Conservation (phyloP, 257 asterid species). For the Paraleonurus japonicus region DNA sequence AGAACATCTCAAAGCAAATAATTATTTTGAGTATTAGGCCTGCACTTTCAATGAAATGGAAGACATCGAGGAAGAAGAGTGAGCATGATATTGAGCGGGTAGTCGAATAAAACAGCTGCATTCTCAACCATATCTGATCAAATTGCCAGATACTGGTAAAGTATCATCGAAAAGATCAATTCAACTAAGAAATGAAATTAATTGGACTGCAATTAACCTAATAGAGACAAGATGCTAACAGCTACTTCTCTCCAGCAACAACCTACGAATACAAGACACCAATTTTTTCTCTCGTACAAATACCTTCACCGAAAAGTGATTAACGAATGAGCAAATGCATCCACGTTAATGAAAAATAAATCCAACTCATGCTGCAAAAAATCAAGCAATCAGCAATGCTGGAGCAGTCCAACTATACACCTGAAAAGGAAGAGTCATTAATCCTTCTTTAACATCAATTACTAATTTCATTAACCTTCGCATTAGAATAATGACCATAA, state of each 20-base stretch:
- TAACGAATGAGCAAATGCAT: conserved; percentile 13
- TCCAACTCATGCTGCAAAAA: conserved; percentile 28
- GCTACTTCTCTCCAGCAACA: conserved; percentile 17
- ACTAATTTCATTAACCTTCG: not conserved
- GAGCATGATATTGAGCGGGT: not conserved
- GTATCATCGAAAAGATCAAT: not conserved
- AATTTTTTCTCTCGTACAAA: not conserved
- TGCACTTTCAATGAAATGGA: not conserved
- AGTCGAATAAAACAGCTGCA: not conserved
- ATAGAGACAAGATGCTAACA: conserved; percentile 9
- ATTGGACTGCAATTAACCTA: conserved; percentile 8
- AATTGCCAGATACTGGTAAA: conserved; percentile 9
- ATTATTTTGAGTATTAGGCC: not conserved
- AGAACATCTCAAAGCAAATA: not conserved
- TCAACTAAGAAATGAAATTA: conserved; percentile 21
- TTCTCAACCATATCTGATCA: conserved; percentile 13
- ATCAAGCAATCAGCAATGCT: conserved; percentile 25
- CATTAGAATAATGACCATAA: not conserved
- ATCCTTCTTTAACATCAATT: not conserved
- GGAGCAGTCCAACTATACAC: conserved; percentile 34
- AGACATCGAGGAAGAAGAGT: conserved; percentile 2
- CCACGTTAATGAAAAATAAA: conserved; percentile 26
- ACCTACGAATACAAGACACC: conserved; percentile 18
- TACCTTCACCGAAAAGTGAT: conserved; percentile 3
- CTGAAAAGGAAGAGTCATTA: conserved; percentile 26